phyloP scores from a whole-genome alignment of 306 rosid genomes.

The Pueraria montana region DNA sequence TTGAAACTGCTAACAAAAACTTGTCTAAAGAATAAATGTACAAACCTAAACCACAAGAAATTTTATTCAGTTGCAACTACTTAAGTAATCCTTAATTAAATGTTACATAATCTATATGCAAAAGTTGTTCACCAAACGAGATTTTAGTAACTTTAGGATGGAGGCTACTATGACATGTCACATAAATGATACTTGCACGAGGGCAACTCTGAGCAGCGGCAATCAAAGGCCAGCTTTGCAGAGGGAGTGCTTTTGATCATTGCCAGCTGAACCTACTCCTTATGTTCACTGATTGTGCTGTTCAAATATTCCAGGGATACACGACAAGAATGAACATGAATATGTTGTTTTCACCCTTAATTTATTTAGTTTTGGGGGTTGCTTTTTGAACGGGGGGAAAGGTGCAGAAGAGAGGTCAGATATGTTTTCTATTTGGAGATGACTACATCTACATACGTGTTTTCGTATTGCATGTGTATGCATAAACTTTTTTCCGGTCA shows the following conservation, averaged over 20 bases:
- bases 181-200: not conserved
- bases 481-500: constrained; percentile 18
- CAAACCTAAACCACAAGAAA: no score
- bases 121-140: not conserved
- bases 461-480: constrained; percentile 17
- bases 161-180: not conserved
- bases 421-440: constrained; percentile 39
- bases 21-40: no score
- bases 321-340: not conserved
- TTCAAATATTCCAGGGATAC: not conserved
- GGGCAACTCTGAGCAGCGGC: not conserved
- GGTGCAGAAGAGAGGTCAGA: constrained; percentile 3
- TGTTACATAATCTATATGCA: no score
- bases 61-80: no score
- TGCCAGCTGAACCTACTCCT: not conserved
- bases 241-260: not conserved
- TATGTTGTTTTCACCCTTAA: not conserved
- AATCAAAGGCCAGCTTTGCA: not conserved
- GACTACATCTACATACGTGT: constrained; percentile 27
- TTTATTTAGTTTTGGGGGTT: not conserved
- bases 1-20: no score
- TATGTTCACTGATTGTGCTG: constrained; percentile 13
- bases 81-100: no score
- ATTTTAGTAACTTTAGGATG: no score
- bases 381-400: not conserved